These are phyloP conservation scores for Fragosphaeria purpurea DNA, from an alignment of 2,329 filamentous ascomycete genomes.

Conservation along the genomic window DNA sequence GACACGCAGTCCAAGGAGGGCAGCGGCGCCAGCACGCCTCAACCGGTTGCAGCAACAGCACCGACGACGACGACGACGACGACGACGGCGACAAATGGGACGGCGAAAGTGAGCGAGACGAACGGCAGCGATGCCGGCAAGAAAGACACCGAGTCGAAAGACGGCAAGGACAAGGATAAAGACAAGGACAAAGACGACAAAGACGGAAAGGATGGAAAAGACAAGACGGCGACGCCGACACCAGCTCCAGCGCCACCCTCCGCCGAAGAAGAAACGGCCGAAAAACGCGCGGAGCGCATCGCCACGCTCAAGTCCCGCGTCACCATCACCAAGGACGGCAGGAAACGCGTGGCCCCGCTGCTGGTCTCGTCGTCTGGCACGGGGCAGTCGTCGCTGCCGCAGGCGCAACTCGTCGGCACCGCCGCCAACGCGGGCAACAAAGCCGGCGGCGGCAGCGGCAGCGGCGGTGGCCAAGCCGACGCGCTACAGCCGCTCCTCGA, in stretches of 20 bases:
- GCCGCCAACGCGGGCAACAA: slow-evolving; percentile 25
- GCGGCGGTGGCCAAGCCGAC: slow-evolving; percentile 55
- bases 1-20: slow-evolving; percentile 54
- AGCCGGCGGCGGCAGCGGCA: slow-evolving; percentile 32
- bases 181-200: neutral
- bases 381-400: slow-evolving; percentile 77
- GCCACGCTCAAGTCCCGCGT: slow-evolving; percentile 74
- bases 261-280: slow-evolving; percentile 35
- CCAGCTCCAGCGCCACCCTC: neutral
- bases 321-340: slow-evolving; percentile 91
- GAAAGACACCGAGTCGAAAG: slow-evolving; percentile 7
- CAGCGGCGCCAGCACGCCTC: slow-evolving; percentile 30
- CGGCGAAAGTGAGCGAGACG: slow-evolving; percentile 11
- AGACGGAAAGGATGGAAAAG: neutral
- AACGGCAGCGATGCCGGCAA: slow-evolving; percentile 7
- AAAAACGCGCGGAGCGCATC: slow-evolving; percentile 45
- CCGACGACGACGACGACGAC: slow-evolving; percentile 18
- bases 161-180: slow-evolving; percentile 21
- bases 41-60: neutral
- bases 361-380: slow-evolving; percentile 83
- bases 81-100: slow-evolving; percentile 18
- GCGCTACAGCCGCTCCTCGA: slow-evolving; percentile 76
- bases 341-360: slow-evolving; percentile 87
- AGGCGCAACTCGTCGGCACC: slow-evolving; percentile 70
- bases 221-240: neutral